These are phyloP conservation scores for Saccharomycopsis vini DNA, from an alignment of 805 yeast species.

Conservation along the genomic window DNA sequence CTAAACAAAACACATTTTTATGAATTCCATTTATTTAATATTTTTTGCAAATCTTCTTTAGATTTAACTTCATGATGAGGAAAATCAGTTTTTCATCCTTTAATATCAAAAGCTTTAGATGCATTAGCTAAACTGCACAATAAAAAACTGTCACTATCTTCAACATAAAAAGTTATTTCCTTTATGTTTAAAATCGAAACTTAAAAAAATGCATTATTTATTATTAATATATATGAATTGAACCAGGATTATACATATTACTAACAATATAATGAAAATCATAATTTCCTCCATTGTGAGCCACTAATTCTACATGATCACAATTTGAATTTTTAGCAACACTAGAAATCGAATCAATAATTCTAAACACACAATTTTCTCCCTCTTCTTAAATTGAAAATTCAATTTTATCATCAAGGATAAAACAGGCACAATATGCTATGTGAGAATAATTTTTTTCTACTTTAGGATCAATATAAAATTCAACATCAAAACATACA, in stretches of 20 bases:
- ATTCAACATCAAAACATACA: too few relatives aligned
- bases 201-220: slow-evolving; percentile 6
- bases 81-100: slow-evolving; percentile 1
- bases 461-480: too few relatives aligned
- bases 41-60: neutral
- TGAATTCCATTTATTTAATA: slow-evolving; percentile 1
- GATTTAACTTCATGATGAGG: slow-evolving; percentile 3
- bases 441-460: too few relatives aligned
- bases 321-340: neutral
- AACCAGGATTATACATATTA: neutral
- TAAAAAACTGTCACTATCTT: slow-evolving; percentile 1
- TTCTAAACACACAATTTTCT: neutral
- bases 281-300: slow-evolving; percentile 4
- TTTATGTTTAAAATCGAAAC: slow-evolving; percentile 4
- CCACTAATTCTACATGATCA: slow-evolving; percentile 2
- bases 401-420: neutral
- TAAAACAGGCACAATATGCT: slow-evolving; percentile 5
- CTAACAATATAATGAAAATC: slow-evolving; percentile 4
- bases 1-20: neutral
- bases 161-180: slow-evolving; percentile 2
- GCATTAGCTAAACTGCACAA: slow-evolving; percentile 2
- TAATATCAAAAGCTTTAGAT: slow-evolving; percentile 2
- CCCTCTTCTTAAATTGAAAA: neutral
- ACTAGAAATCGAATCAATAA: neutral
- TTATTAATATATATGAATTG: slow-evolving; percentile 3